These are phyloP conservation scores for Blastomyces emzantsi DNA, from an alignment of 2,329 filamentous ascomycete genomes.

Conservation along the genomic window DNA sequence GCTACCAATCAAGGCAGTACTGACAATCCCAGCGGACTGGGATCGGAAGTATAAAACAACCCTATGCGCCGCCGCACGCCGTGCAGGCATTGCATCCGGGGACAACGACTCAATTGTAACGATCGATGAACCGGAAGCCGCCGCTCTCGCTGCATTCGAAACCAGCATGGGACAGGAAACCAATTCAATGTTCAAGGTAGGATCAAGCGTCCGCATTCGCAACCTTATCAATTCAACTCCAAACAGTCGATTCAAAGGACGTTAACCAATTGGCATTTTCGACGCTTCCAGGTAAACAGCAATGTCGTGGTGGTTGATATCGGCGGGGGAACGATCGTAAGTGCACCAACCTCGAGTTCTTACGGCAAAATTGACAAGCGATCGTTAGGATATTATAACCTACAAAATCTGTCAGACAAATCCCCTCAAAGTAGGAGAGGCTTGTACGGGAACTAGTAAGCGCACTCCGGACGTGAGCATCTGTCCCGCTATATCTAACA, in stretches of 20 bases:
- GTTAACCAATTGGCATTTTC: not conserved
- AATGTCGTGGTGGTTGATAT: conserved; percentile 16
- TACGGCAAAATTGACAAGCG: not conserved
- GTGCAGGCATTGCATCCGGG: conserved; percentile 14
- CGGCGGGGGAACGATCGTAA: conserved; percentile 19
- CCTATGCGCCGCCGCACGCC: conserved; percentile 12
- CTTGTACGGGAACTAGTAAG: conserved; percentile 11
- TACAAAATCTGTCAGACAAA: conserved; percentile 6
- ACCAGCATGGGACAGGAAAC: not conserved
- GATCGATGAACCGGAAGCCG: conserved; percentile 19
- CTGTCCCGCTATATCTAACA: not conserved
- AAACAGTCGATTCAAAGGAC: not conserved
- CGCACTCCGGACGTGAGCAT: not conserved
- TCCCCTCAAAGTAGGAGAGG: conserved; percentile 10
- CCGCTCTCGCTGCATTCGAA: conserved; percentile 14
- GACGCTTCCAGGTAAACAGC: conserved; percentile 2
- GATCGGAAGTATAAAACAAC: conserved; percentile 8
- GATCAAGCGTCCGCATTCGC: not conserved
- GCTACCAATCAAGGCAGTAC: conserved; percentile 13
- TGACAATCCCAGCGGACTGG: conserved; percentile 19
- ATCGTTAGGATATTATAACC: conserved; percentile 14
- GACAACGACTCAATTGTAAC: conserved; percentile 12
- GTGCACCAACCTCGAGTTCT: not conserved
- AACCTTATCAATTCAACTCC: not conserved
- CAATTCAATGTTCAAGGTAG: conserved; percentile 9